Evolutionary conservation across 805 yeast species (phyloP), one percentile per base, ranked within the genome.

Genomic region (Candida verbasci): DNA sequence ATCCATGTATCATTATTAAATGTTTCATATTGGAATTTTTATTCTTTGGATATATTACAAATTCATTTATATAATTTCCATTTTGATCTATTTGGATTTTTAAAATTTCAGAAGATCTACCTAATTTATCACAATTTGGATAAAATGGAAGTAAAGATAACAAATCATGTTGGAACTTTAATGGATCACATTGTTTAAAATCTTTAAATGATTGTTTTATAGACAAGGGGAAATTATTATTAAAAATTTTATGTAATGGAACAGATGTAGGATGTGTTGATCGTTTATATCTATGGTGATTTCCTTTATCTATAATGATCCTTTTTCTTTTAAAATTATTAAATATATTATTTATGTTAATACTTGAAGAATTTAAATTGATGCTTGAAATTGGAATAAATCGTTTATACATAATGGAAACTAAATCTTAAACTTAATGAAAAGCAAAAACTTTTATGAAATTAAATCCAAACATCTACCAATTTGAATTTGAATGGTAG

Each of bases 231-330:
- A 83, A 83, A 29, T 70, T 62, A 37, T 65, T 68, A 7, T 74
- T 62, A 17, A 79, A 55, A 10, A 82, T 63, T 45, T 75, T 73
- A 16, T 62, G 54, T 6, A 82, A 42, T 0, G 88, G 86, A 0
- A 81, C 71, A 0, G 86, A 85, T 0, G 81, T 68, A 1, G 89
- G 89, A 17, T 82, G 77, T 0, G 81, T 78, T 0, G 86, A 68
- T 17, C 79, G 52, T 41, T 58, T 70, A 46, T 76, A 77, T 16
- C 30, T 27, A 15, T 21, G n/a, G 20, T 22, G 21, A 12, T 5
- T 15, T 15, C 8, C 26, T 12, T 8, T 12, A 3, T 30, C 12
- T 6, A 14, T 12, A 6, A 9, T 5, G n/a, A 11, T 9, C 15
- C 9, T 28, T 28, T 6, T 17, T n/a, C 20, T 20, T 14, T 21